Conservation (phyloP, 1,139 yeast genomes). For the Debaryomyces sp. region DNA sequence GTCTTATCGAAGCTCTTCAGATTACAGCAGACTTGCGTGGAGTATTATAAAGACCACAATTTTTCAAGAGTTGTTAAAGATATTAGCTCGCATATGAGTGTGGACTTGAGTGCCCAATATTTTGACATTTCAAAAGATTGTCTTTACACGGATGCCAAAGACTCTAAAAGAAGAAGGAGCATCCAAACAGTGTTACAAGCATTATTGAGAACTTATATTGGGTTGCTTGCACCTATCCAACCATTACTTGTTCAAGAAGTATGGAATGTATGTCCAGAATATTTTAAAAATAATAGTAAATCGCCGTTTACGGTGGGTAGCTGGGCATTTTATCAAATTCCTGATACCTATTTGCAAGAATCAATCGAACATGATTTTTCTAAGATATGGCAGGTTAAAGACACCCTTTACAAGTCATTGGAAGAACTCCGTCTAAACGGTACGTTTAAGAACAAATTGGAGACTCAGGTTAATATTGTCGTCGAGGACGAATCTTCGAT, state of each 20-base stretch:
- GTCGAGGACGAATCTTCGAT: constrained; percentile 17
- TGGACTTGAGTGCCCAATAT: constrained; percentile 77
- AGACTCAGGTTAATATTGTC: constrained; percentile 51
- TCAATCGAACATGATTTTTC: constrained; percentile 43
- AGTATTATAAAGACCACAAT: constrained; percentile 57
- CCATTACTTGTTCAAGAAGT: constrained; percentile 89
- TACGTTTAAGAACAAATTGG: constrained; percentile 64
- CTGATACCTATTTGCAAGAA: constrained; percentile 24
- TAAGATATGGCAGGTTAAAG: constrained; percentile 49
- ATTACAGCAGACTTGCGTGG: constrained; percentile 47
- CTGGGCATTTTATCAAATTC: constrained; percentile 34
- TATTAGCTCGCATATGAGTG: constrained; percentile 72
- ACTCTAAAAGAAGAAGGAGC: constrained; percentile 57
- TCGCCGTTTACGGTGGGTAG: constrained; percentile 60
- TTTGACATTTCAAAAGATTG: constrained; percentile 87
- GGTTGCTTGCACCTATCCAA: constrained; percentile 74
- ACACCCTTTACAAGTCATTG: constrained; percentile 46
- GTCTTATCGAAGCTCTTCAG: constrained; percentile 57
- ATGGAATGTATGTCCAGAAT: constrained; percentile 60
- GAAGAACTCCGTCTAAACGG: constrained; percentile 36
- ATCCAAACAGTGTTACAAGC: constrained; percentile 73
- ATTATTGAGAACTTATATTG: constrained; percentile 61
- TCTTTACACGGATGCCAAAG: constrained; percentile 66
- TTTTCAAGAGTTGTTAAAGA: constrained; percentile 69
- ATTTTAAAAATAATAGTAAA: constrained; percentile 29